Percentiles rank a stretch among this genome's conserved stretches.
phyloP scores from a whole-genome alignment of 208 protist species.

The Acanthamoeba lenticulata region DNA sequence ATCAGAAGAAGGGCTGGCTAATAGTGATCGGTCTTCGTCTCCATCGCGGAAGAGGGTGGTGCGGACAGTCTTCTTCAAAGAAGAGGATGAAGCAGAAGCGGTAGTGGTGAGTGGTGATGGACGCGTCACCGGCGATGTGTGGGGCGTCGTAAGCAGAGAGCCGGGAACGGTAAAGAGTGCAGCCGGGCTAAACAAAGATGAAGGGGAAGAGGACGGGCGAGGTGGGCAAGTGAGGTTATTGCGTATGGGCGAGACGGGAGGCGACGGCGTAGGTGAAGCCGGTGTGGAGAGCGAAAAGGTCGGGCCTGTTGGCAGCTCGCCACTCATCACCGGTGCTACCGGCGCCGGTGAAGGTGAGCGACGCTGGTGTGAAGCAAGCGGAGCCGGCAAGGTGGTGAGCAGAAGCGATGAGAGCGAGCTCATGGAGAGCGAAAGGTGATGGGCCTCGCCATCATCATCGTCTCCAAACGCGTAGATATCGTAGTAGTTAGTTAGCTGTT shows the following conservation, averaged over 20 bases:
- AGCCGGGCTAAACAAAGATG: no score
- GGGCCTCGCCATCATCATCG: background rate
- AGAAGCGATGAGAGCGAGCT: background rate
- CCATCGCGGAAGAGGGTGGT: no score
- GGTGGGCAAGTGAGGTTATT: background rate
- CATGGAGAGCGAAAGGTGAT: background rate
- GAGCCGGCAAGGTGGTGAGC: background rate
- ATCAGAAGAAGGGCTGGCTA: no score
- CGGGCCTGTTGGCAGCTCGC: background rate
- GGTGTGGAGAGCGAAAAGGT: slow-evolving; percentile 19
- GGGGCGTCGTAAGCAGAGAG: no score
- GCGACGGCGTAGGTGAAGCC: background rate
- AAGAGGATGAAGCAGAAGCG: no score
- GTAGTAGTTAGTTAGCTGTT: background rate
- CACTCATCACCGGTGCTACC: no score
- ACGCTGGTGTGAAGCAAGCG: background rate
- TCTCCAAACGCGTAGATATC: background rate
- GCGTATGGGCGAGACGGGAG: background rate
- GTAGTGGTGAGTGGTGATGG: no score
- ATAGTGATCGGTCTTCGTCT: no score
- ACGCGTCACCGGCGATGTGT: no score
- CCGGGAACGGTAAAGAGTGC: no score
- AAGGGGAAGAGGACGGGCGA: no score
- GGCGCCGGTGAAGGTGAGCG: background rate
- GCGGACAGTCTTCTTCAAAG: no score